Evolutionary conservation across 2,329 filamentous ascomycete genomes (phyloP).

Genomic region (Phialophora chinensis): DNA sequence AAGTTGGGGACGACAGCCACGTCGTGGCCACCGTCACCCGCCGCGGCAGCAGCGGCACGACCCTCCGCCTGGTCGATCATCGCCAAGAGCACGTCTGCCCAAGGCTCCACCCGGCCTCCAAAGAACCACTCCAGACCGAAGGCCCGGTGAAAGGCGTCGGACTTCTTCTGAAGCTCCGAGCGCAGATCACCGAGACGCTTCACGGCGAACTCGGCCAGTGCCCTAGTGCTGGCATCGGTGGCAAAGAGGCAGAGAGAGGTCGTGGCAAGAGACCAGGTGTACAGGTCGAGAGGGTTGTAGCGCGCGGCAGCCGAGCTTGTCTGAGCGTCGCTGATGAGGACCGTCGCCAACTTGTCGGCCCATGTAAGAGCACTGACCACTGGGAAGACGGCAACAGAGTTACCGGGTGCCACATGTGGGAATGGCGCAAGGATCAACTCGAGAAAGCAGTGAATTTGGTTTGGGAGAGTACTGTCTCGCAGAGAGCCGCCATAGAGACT

Average conservation of each 20-base stretch:
- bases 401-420: neutral
- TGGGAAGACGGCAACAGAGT: neutral
- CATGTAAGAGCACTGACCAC: neutral
- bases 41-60: neutral
- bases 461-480: neutral
- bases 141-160: constrained; percentile 24
- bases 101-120: constrained; percentile 25
- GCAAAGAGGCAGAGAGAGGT: constrained; percentile 31
- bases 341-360: constrained; percentile 5
- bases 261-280: constrained; percentile 27
- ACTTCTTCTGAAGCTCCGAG: constrained; percentile 27
- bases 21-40: neutral
- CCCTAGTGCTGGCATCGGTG: constrained; percentile 5
- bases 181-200: constrained; percentile 16
- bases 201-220: constrained; percentile 12
- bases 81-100: constrained; percentile 31
- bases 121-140: constrained; percentile 30
- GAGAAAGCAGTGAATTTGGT: constrained; percentile 12
- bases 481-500: neutral
- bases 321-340: constrained; percentile 13
- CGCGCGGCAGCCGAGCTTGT: neutral
- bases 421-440: constrained; percentile 6
- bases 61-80: constrained; percentile 29
- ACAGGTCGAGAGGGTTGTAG: constrained; percentile 32
- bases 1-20: constrained; percentile 6